Evolutionary conservation across 768 basidiomycete species (phyloP).

Genomic region (Panus rudis): DNA sequence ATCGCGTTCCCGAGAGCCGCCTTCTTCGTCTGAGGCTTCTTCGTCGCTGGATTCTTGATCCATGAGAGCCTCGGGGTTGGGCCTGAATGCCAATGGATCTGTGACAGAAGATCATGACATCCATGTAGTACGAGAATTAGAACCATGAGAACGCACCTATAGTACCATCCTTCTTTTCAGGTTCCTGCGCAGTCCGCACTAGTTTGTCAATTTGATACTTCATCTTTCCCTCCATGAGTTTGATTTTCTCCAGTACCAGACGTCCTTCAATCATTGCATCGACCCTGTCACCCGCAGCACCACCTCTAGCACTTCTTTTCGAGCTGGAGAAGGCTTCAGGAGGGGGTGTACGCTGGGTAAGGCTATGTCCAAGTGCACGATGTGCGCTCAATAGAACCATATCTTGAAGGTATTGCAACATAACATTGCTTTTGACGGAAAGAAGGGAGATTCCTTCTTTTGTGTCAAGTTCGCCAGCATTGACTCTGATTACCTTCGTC

Average conservation of each 20-base stretch:
- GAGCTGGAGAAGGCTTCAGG: conserved; percentile 42
- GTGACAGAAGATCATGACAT: not conserved
- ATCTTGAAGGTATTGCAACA: conserved; percentile 82
- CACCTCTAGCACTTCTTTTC: conserved; percentile 49
- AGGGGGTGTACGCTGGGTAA: conserved; percentile 44
- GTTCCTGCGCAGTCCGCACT: conserved; percentile 59
- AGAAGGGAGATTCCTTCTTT: conserved; percentile 86
- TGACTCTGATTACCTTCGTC: conserved; percentile 17
- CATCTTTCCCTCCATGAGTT: conserved; percentile 78
- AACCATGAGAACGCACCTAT: conserved; percentile 55
- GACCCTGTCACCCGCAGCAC: conserved; percentile 64
- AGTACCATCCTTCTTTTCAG: conserved; percentile 31
- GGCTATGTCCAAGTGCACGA: conserved; percentile 58
- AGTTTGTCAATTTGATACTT: conserved; percentile 96
- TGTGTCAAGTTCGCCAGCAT: conserved; percentile 37
- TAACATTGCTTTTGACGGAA: conserved; percentile 76
- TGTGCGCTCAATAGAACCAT: conserved; percentile 69
- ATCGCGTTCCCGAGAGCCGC: conserved; percentile 24
- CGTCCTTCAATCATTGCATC: conserved; percentile 75
- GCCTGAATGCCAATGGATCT: conserved; percentile 88
- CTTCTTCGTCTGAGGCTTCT: conserved; percentile 20
- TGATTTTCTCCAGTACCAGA: conserved; percentile 83
- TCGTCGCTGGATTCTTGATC: conserved; percentile 31
- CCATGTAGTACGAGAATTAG: no score
- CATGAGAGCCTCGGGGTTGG: conserved; percentile 75